Percentiles rank a stretch among this genome's conserved stretches.
Conservation (phyloP, 371 early-diverging fungal species). For the Mortierella sp. region DNA sequence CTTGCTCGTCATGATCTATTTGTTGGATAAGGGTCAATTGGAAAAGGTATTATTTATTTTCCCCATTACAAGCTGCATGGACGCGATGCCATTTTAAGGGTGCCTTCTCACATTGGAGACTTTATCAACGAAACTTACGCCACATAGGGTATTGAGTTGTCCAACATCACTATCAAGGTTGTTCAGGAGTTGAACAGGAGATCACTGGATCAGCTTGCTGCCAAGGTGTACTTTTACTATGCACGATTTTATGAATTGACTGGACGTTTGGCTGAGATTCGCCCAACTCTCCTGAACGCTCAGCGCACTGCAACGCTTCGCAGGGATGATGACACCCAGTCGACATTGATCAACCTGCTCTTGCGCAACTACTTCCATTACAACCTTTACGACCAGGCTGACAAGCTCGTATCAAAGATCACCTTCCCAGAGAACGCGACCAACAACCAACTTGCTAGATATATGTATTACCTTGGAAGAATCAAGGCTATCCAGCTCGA, state of each 20-base stretch:
- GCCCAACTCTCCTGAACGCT: slow-evolving; percentile 85
- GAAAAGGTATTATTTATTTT: slow-evolving; percentile 66
- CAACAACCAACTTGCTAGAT: slow-evolving; percentile 94
- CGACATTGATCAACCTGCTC: slow-evolving; percentile 90
- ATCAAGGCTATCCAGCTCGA: slow-evolving; percentile 97
- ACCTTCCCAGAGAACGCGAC: slow-evolving; percentile 92
- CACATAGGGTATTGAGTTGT: slow-evolving; percentile 75
- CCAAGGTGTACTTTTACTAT: slow-evolving; percentile 93
- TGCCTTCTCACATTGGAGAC: background rate
- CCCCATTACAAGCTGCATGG: too few species aligned
- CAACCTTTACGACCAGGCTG: slow-evolving; percentile 96
- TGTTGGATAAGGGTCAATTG: slow-evolving; percentile 83
- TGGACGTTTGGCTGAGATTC: slow-evolving; percentile 78
- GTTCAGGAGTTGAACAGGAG: slow-evolving; percentile 84
- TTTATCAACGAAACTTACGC: background rate
- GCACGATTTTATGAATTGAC: slow-evolving; percentile 88
- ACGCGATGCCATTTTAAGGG: background rate
- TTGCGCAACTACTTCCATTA: slow-evolving; percentile 92
- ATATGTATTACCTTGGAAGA: slow-evolving; percentile 94
- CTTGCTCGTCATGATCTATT: slow-evolving; percentile 80
- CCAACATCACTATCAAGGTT: slow-evolving; percentile 71
- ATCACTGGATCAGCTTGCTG: slow-evolving; percentile 90
- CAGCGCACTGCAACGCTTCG: slow-evolving; percentile 93
- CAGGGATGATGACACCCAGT: slow-evolving; percentile 89
- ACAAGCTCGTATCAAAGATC: slow-evolving; percentile 93